These are phyloP conservation scores for Chaetoscypha palmicola DNA, from an alignment of 2,329 filamentous ascomycete species.

Conservation along the genomic window DNA sequence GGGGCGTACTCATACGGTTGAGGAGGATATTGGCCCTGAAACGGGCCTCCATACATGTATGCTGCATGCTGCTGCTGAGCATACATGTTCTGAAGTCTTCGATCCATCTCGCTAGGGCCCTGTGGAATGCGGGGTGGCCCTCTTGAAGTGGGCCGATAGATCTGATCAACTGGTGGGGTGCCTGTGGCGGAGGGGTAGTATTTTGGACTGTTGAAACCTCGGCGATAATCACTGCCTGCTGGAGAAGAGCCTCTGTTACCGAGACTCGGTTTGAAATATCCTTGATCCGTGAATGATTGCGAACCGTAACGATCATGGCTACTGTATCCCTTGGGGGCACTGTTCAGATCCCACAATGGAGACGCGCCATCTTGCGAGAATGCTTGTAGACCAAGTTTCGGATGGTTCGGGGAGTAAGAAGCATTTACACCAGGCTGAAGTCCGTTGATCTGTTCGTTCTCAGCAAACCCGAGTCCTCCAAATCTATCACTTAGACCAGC, in stretches of 20 bases:
- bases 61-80: conserved; percentile 19
- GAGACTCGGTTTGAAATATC: conserved; percentile 25
- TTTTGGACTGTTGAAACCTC: conserved; percentile 28
- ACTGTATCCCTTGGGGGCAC: conserved; percentile 20
- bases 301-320: conserved; percentile 22
- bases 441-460: conserved; percentile 18
- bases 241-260: conserved; percentile 26
- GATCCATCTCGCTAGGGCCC: conserved; percentile 24
- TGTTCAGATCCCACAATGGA: conserved; percentile 24
- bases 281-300: conserved; percentile 27
- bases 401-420: conserved; percentile 25
- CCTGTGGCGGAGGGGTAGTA: conserved; percentile 23
- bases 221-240: conserved; percentile 29
- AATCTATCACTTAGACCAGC: conserved; percentile 26
- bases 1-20: conserved; percentile 35
- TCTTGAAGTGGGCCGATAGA: conserved; percentile 25
- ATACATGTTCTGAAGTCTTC: conserved; percentile 25
- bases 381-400: conserved; percentile 20
- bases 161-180: conserved; percentile 26
- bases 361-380: conserved; percentile 21
- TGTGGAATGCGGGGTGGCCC: conserved; percentile 25
- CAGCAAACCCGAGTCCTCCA: conserved; percentile 21
- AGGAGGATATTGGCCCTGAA: conserved; percentile 35
- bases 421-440: conserved; percentile 18
- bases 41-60: conserved; percentile 33